These are phyloP conservation scores for Cercospora janseana DNA, from an alignment of 2,329 filamentous ascomycete genomes.

Conservation along the genomic window DNA sequence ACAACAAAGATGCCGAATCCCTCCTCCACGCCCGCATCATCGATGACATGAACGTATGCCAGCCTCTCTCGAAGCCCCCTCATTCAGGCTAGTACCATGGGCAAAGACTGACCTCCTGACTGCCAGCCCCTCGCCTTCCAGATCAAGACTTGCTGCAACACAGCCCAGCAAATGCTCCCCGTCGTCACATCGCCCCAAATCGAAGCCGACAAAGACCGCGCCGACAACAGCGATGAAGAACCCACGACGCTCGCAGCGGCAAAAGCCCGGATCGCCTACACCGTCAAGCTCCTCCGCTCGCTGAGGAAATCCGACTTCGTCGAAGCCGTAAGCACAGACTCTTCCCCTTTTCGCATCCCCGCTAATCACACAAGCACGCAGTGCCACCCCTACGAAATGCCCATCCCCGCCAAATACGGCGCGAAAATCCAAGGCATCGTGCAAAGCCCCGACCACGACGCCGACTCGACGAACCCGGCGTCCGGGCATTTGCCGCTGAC, in stretches of 20 bases:
- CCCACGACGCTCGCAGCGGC: slow-evolving; percentile 53
- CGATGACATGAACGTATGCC: slow-evolving; percentile 48
- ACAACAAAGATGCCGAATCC: slow-evolving; percentile 38
- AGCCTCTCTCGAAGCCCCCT: not conserved
- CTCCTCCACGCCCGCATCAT: slow-evolving; percentile 46
- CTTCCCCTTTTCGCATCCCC: too few species aligned
- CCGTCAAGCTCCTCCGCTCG: slow-evolving; percentile 49
- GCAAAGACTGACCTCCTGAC: not conserved
- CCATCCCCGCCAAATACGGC: not conserved
- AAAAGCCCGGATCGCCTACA: slow-evolving; percentile 48
- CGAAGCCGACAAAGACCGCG: slow-evolving; percentile 39
- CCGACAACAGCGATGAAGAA: slow-evolving; percentile 7
- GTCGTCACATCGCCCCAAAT: not conserved
- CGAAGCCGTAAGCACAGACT: slow-evolving; percentile 26
- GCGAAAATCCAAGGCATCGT: not conserved
- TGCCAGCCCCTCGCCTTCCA: slow-evolving; percentile 49
- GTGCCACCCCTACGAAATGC: not conserved
- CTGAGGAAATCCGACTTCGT: slow-evolving; percentile 46
- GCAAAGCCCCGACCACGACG: not conserved
- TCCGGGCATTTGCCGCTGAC: slow-evolving; percentile 38
- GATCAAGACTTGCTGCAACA: slow-evolving; percentile 46
- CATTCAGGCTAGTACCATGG: not conserved
- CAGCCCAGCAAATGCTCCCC: slow-evolving; percentile 41
- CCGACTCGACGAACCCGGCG: not conserved
- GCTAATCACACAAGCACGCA: too few species aligned